Base-by-base conservation (phyloP, 208 protist species). In the Leishmania guyanensis region DNA sequence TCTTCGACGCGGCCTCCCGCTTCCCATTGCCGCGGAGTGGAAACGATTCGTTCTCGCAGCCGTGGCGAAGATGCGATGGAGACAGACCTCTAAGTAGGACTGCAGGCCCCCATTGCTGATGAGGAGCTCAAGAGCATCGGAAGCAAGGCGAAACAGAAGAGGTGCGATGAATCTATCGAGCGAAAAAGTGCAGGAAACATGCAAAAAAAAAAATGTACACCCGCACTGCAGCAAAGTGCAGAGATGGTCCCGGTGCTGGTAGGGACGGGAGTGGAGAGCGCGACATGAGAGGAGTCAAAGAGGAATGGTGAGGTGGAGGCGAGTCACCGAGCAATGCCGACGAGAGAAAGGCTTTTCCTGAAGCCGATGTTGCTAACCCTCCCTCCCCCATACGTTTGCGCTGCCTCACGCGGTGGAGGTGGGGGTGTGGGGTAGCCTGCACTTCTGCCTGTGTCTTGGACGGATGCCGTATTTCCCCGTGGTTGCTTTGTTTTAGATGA, bases 1-100 rank as follows among this genome's bases (percentile, higher is more conserved):
- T 68, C 62, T 33, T 68, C 29, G 29, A 68, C 83, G 26, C 50
- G 64, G 26, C 60, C 68, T 46, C 56, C 36, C 62, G 20, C 56
- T 69, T 14, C 5, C 29, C 6, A 83, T 50, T 2, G 33, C 53
- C 12, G 26, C 50, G 26, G 20, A 17, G 39, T 56, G 1, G 26
- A 33, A 26, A 29, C 46, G 46, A 36, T 39, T 12, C 48, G 39
- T 14, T 26, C 12, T 36, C 1, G 48, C 48, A 33, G 43, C 22
- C 3, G 14, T 10, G 9, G 29, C 50, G 26, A 51, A 39, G 48
- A 75, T 56, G 48, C 48, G 26, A 51, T 51, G 46, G 46, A 54
- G 43, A 46, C 4, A 46, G 43, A 46, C 43, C 43, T 46, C 43
- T 46, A 46, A 46, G 43, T 0, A 46, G 43, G 43, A 46, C 17